Conservation (phyloP, 2,329 filamentous ascomycete species). For the Fusarium sp. region DNA sequence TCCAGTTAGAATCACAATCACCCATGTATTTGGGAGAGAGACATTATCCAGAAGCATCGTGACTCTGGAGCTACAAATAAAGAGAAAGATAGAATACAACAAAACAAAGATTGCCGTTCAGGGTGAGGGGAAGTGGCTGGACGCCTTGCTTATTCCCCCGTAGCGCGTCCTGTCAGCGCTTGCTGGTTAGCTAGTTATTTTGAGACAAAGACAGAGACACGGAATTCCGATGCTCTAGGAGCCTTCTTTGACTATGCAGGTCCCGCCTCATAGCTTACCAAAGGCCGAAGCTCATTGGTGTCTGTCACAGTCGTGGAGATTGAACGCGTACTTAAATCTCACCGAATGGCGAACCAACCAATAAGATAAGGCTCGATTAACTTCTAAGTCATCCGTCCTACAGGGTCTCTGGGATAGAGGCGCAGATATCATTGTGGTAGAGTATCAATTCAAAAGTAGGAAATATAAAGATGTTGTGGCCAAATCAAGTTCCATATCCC, state of each 20-base stretch:
- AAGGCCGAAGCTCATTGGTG: neutral
- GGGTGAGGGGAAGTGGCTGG: neutral
- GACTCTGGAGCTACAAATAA: neutral
- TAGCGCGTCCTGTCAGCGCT: neutral
- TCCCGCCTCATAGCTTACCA: neutral
- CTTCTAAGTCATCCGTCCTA: too few species aligned
- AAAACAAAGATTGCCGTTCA: neutral
- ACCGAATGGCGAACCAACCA: fast-evolving
- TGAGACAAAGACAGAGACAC: neutral
- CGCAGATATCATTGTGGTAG: too few species aligned
- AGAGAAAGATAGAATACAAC: neutral
- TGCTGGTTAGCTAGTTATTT: neutral
- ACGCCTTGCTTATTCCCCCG: too few species aligned
- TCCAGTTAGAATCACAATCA: neutral
- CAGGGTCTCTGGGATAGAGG: too few species aligned
- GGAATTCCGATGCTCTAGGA: neutral
- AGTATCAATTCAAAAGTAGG: fast-evolving
- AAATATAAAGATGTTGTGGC: neutral
- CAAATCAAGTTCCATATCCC: fast-evolving
- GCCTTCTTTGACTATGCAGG: neutral
- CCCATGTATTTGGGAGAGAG: neutral
- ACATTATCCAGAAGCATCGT: constrained; percentile 5
- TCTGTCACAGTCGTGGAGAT: neutral
- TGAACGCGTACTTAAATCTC: neutral
- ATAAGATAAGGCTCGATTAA: too few species aligned